Conservation (phyloP, 176 grass and related monocot species). For the Zea luxurians region DNA sequence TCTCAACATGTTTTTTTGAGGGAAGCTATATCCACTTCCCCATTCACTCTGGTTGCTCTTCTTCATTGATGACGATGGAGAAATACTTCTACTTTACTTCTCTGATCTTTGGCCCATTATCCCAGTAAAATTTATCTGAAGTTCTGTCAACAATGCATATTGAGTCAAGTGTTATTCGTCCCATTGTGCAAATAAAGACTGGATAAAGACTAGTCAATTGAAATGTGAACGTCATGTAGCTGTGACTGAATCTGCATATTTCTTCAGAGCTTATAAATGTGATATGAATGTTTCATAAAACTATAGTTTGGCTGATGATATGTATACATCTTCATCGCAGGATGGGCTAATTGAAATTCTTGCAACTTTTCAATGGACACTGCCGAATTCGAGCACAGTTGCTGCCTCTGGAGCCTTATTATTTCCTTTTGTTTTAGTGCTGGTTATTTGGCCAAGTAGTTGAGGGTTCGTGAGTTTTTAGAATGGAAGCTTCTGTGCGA, state of each 20-base stretch:
- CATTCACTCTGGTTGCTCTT: not conserved
- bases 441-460: not conserved
- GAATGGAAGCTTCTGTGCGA: not conserved
- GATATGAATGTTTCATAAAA: slow-evolving; percentile 5
- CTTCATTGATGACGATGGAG: not conserved
- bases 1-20: slow-evolving; percentile 23
- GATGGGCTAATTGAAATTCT: slow-evolving; percentile 44
- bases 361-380: not conserved
- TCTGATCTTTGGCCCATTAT: not conserved
- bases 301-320: slow-evolving; percentile 7
- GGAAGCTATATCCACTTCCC: not conserved
- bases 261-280: not conserved
- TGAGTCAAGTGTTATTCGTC: not conserved
- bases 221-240: slow-evolving; percentile 4
- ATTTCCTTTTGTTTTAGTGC: not conserved
- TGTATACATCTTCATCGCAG: slow-evolving; percentile 25
- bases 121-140: not conserved
- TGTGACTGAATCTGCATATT: not conserved
- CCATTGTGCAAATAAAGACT: not conserved
- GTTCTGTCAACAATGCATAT: not conserved
- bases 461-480: not conserved
- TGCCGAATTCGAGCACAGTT: not conserved
- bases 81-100: not conserved
- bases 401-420: not conserved
- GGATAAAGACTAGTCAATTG: not conserved